Base-by-base conservation (phyloP, 306 rosid species). In the Malus sieversii region DNA sequence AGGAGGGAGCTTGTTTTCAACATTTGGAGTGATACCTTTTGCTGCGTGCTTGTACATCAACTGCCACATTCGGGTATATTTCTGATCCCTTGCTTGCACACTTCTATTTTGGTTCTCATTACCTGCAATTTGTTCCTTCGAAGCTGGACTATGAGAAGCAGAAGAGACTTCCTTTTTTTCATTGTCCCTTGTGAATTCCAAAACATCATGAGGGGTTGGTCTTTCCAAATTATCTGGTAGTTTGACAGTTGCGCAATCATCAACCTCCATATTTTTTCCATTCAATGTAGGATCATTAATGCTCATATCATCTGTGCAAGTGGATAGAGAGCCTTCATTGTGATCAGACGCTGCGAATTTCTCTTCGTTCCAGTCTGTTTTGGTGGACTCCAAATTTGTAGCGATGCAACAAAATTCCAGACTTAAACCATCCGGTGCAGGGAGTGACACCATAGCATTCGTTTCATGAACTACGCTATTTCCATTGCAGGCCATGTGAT, bases 1-100 rank as follows among this genome's bases (percentile, higher is more conserved):
- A 65, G 74, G 72, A 68, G 83, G 74, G 38, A 8, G 80, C 77
- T 83, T 74, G 33, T 80, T 74, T 64, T 77, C 88, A 38, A 42
- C 80, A 67, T 66, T 79, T 60, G 60, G 85, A 27, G 80, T 19
- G 45, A 38, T 42, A n/a, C 81, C 79, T 67, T 79, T 68, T 15
- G 90, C 87, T 13, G 97, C 87, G 77, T 92, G 90, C 80, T 92
- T 95, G 82, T 86, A 92, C 81, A 95, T 85, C 87, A 90, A 83
- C 63, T 79, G 88, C 99, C 97, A 92, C 96, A 85, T 89, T 68
- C 64, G 87, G 33, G 87, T 35, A 64, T 86, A 87, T 71, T 87
- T 90, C 33, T 75, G 83, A 87, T 87, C 89, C 64, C 80, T 88
- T 67, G 77, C 79, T 69, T 83, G 83, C 74, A 62, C 74, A 71